A percentile compares a stretch with the other conserved stretches of the same genome.
Conservation (phyloP, 495 filamentous ascomycete genomes). For the Penicillium simplicissimum region DNA sequence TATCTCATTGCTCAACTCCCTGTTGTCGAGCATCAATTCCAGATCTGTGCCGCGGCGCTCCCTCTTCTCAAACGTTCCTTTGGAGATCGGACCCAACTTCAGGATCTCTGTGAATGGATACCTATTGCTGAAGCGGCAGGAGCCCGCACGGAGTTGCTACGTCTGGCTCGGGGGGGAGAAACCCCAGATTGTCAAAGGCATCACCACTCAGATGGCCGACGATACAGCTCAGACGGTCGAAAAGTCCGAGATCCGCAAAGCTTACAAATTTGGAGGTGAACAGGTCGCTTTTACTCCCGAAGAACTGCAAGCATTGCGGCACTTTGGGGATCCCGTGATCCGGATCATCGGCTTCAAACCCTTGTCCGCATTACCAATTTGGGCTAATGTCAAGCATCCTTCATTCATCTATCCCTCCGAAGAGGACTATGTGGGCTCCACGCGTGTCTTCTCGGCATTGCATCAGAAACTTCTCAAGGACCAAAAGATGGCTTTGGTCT, state of each 20-base stretch:
- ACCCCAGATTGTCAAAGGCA: conserved; percentile 72
- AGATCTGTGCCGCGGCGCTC: conserved; percentile 85
- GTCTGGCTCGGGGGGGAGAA: conserved; percentile 84
- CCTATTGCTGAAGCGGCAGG: conserved; percentile 81
- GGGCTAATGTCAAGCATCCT: conserved; percentile 83
- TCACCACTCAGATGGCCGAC: conserved; percentile 70
- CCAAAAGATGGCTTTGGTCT: conserved; percentile 79
- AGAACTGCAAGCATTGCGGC: conserved; percentile 71
- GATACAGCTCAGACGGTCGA: conserved; percentile 75
- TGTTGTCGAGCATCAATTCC: conserved; percentile 89
- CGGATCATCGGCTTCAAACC: conserved; percentile 95
- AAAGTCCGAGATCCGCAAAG: conserved; percentile 81
- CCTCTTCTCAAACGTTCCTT: conserved; percentile 77
- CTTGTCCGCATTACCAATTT: conserved; percentile 69
- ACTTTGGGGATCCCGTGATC: conserved; percentile 80
- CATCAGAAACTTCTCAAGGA: conserved; percentile 80
- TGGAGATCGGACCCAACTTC: conserved; percentile 84
- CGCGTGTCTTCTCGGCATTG: conserved; percentile 87
- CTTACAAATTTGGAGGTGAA: conserved; percentile 93
- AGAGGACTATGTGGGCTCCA: conserved; percentile 83
- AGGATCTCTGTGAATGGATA: conserved; percentile 92
- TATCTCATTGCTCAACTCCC: conserved; percentile 73
- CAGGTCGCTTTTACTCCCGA: conserved; percentile 82
- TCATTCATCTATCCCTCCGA: conserved; percentile 96
- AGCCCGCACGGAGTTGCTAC: conserved; percentile 75